These are phyloP conservation scores for Medicago truncatula DNA, from an alignment of 306 rosid species.

Conservation along the genomic window MtrunA17r5.0-ANR NC_053044.1:2361501-2362000, in stretches of 20 bases:
- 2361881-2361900: slow-evolving; percentile 97
- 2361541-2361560: slow-evolving; percentile 95
- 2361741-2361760: slow-evolving; percentile 27
- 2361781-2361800: slow-evolving; percentile 17
- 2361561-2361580: slow-evolving; percentile 70
- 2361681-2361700: slow-evolving; percentile 3
- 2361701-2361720: slow-evolving; percentile 27
- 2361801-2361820: slow-evolving; percentile 62
- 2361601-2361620: background rate
- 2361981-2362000: background rate
- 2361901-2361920: slow-evolving; percentile 97
- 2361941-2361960: slow-evolving; percentile 45
- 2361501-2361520: slow-evolving; percentile 92
- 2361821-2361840: slow-evolving; percentile 95
- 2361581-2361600: slow-evolving; percentile 23
- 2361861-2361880: slow-evolving; percentile 95
- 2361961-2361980: background rate
- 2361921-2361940: slow-evolving; percentile 95
- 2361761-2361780: slow-evolving; percentile 20
- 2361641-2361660: background rate
- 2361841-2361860: slow-evolving; percentile 96
- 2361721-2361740: background rate
- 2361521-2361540: slow-evolving; percentile 94
- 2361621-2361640: background rate
- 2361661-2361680: background rate